Base-by-base conservation (phyloP, 169 alveolate genomes). In the Plasmodium reichenowi region DNA sequence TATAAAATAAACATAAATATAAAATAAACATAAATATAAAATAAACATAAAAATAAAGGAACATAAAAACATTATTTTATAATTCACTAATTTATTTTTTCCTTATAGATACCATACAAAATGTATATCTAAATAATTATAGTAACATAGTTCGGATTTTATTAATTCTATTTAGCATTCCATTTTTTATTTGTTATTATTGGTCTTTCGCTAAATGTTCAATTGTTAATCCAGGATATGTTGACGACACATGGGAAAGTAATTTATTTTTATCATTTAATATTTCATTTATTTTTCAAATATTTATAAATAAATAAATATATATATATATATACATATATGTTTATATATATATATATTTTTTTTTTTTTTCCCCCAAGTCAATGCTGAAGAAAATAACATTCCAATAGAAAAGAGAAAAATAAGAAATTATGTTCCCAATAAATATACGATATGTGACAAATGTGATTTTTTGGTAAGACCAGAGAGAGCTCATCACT, bases 401-500 rank as follows among this genome's bases (percentile, higher is more conserved):
- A 76, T 76, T 48, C 89, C 48, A 24, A 76, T 76, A 50, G 89
- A 76, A 59, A 64, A 24, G 15, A 26, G 75, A 43, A 76, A 76
- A 47, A 76, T 76, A 64, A 62, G 89, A 68, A 76, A 76, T 32
- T 76, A 76, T 58, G 66, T 70, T 13, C 89, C 89, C 13, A 76
- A 76, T 64, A 76, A 76, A 43, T 76, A 76, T 22, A 76, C 89
- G 9, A 26, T 76, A 32, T 76, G 89, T 47, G 89, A 76, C 3
- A 76, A 76, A 43, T 76, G 89, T 38, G 24, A 76, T 58, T 76
- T 45, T 62, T 68, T 76, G 58, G 89, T 76, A 26, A 62, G 89
- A 43, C 89, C 89, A 12, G 89, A 76, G 62, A 76, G 89, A 43
- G 78, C 89, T 17, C 89, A 76, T 45, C 89, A 76, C 22, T 76